Conservation (phyloP, 2,329 filamentous ascomycete genomes). For the Akanthomyces lecanii region DNA sequence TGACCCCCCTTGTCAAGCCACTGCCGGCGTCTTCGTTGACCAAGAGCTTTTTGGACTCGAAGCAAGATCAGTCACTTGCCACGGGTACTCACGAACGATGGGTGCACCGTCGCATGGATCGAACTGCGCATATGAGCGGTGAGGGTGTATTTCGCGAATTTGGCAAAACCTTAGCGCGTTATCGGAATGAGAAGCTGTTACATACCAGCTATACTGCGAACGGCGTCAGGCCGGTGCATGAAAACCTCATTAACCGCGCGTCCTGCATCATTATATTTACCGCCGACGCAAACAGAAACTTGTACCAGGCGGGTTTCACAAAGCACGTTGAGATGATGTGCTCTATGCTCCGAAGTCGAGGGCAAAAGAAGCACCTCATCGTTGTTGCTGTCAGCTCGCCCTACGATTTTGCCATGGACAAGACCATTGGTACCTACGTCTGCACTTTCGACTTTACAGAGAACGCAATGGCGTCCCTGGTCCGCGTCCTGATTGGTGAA, state of each 20-base stretch:
- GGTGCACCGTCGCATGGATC: constrained; percentile 52
- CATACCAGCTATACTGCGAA: constrained; percentile 96
- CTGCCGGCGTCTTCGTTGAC: constrained; percentile 85
- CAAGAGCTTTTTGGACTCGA: constrained; percentile 59
- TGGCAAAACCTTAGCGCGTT: constrained; percentile 79
- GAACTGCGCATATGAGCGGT: constrained; percentile 74
- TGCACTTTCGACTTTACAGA: constrained; percentile 98
- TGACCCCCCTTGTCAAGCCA: constrained; percentile 87
- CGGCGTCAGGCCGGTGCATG: constrained; percentile 85
- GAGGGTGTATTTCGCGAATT: constrained; percentile 90
- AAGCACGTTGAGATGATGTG: constrained; percentile 97
- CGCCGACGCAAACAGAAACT: constrained; percentile 87
- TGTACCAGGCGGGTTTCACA: constrained; percentile 91
- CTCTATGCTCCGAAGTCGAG: constrained; percentile 70
- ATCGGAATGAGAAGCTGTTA: constrained; percentile 78
- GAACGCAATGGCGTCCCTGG: constrained; percentile 78
- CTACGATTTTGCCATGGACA: constrained; percentile 94
- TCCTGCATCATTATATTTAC: constrained; percentile 87
- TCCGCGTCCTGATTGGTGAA: constrained; percentile 80
- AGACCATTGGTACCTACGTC: constrained; percentile 83
- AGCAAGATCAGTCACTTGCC: constrained; percentile 33
- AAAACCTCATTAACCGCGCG: constrained; percentile 84
- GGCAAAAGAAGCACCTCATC: constrained; percentile 82
- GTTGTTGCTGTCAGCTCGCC: constrained; percentile 93
- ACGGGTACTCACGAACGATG: constrained; percentile 50